Base-by-base conservation (phyloP, 768 basidiomycete genomes). In the Trametes sanguinea region DNA sequence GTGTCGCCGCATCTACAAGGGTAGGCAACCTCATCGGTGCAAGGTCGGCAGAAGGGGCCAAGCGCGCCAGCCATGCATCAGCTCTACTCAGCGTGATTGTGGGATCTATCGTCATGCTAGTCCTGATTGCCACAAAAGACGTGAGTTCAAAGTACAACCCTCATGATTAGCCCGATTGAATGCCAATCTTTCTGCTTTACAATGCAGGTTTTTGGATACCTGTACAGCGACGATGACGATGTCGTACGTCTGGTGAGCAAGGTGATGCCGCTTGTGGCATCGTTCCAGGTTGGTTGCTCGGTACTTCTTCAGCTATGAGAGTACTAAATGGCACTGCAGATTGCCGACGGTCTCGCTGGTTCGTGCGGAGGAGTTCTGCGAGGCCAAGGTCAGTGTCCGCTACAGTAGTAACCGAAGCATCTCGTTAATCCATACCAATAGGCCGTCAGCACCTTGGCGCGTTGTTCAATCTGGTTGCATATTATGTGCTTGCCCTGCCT, bases 11-110 rank as follows among this genome's bases (percentile, higher is more conserved):
- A 3, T 89, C 88, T 16, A 83, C 86, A 11, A 83, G 87, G 14
- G 81, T 92, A 6, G 90, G 90, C 30, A 89, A 90, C 69, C 76
- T 88, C 46, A 85, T 91, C 42, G 90, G 90, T 9, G 76, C 82
- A 14, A 79, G 79, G 39, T 80, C 80, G 6, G 78, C 84, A 2
- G 46, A 61, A 0, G 81, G 80, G 35, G 87, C 89, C 6, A 84
- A 82, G 60, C 73, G 76, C 35, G 80, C 84, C 1, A 85, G 86
- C 4, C 85, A 89, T 63, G 83, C 85, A 1, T 81, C 86, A 3
- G 87, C 88, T 2, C 65, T 89, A 1, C 67, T 88, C 11, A 88
- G 88, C 61, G 83, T 89, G 4, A 63, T 86, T 13, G 76, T 85
- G 0, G 89, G 89, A 1, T 62, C 72, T 4, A 53, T 79, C 0